phyloP scores from a whole-genome alignment of 148 eudicot species.

The Polygonum aviculare region DNA sequence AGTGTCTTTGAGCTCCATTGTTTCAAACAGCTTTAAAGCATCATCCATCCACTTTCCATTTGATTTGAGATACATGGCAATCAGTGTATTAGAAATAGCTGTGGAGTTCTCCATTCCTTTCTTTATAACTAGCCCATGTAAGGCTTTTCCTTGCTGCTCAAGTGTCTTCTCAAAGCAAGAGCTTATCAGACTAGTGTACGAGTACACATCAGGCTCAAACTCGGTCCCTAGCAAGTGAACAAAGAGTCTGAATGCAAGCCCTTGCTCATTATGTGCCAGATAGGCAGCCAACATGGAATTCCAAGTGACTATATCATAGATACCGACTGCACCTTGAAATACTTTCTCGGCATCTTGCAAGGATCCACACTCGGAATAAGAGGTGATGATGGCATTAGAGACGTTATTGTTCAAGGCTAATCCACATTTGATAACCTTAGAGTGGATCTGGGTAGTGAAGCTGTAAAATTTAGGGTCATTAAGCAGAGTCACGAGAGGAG shows the following conservation, averaged over 20 bases:
- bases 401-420: constrained; percentile 38
- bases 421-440: constrained; percentile 47
- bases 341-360: constrained; percentile 42
- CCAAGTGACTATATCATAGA: constrained; percentile 64
- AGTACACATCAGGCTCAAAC: constrained; percentile 54
- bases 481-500: constrained; percentile 59
- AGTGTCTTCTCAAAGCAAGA: constrained; percentile 43
- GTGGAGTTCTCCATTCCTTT: constrained; percentile 48
- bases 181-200: constrained; percentile 60
- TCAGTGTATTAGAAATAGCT: constrained; percentile 54
- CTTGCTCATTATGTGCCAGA: constrained; percentile 28
- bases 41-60: constrained; percentile 33
- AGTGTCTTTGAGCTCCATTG: constrained; percentile 37
- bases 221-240: constrained; percentile 41
- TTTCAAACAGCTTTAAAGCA: constrained; percentile 51
- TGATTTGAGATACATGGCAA: constrained; percentile 56
- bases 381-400: constrained; percentile 47
- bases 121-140: constrained; percentile 56
- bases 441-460: constrained; percentile 46
- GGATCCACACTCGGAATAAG: constrained; percentile 55
- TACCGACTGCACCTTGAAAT: constrained; percentile 28
- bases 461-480: constrained; percentile 29
- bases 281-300: constrained; percentile 68
- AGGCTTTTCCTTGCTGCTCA: constrained; percentile 36
- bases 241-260: constrained; percentile 43